Conservation (phyloP, 352 stramenopile species). For the Pythium pyrilobum region DNA sequence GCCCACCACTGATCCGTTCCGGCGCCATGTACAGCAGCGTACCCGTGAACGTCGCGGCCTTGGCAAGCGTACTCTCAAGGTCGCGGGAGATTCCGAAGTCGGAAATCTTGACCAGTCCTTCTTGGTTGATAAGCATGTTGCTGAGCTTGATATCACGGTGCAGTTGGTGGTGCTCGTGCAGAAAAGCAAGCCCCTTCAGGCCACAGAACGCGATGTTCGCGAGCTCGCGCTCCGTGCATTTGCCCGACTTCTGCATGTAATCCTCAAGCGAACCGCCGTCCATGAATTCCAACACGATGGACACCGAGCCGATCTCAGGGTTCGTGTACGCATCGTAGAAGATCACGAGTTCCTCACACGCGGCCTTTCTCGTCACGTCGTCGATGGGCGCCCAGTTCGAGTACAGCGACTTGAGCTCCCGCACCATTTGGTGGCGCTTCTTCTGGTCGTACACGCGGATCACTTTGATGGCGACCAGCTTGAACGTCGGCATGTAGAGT, state of each 20-base stretch:
- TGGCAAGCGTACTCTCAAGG: slow-evolving; percentile 78
- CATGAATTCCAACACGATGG: slow-evolving; percentile 95
- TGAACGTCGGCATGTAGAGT: slow-evolving; percentile 85
- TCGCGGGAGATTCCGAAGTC: slow-evolving; percentile 83
- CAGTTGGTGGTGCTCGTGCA: slow-evolving; percentile 87
- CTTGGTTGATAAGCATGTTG: slow-evolving; percentile 92
- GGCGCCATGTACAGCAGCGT: slow-evolving; percentile 93
- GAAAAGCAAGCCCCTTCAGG: slow-evolving; percentile 79
- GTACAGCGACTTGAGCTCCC: slow-evolving; percentile 82
- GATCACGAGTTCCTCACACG: slow-evolving; percentile 78
- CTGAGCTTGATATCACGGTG: slow-evolving; percentile 95
- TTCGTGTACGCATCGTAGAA: slow-evolving; percentile 94
- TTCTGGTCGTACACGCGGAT: slow-evolving; percentile 87
- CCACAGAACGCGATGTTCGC: slow-evolving; percentile 74
- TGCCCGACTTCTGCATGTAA: slow-evolving; percentile 36
- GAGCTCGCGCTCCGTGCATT: slow-evolving; percentile 65
- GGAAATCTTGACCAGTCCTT: slow-evolving; percentile 79
- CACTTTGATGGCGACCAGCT: slow-evolving; percentile 87
- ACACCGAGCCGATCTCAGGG: slow-evolving; percentile 76
- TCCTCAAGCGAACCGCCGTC: slow-evolving; percentile 88
- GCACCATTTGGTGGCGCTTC: slow-evolving; percentile 86
- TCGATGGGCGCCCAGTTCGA: slow-evolving; percentile 71
- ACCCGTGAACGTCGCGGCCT: slow-evolving; percentile 88
- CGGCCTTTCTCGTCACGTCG: slow-evolving; percentile 32
- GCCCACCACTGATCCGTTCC: slow-evolving; percentile 89